Evolutionary conservation across 176 grass and related monocot species (phyloP).

Genomic region (Metroxylon sagu): DNA sequence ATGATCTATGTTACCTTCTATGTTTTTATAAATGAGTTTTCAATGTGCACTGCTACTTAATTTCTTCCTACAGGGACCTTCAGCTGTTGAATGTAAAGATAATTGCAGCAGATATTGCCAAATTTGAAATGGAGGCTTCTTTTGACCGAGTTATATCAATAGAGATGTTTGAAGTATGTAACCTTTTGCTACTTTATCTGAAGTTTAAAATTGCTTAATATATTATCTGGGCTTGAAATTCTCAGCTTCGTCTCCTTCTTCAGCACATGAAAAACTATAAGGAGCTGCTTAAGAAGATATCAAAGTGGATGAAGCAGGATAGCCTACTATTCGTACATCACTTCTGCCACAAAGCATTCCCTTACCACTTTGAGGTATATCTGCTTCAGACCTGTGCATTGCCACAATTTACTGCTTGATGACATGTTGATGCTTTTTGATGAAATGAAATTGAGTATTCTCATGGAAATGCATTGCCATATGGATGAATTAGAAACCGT

Average conservation of each 20-base stretch:
- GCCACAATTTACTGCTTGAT: too few species aligned
- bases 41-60: not conserved
- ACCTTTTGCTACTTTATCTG: not conserved
- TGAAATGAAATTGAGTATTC: too few species aligned
- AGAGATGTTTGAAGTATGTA: slow-evolving; percentile 39
- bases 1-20: not conserved
- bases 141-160: slow-evolving; percentile 94
- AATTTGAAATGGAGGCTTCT: slow-evolving; percentile 83
- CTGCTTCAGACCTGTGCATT: too few species aligned
- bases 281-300: slow-evolving; percentile 91
- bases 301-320: slow-evolving; percentile 82
- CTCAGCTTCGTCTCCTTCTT: not conserved
- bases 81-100: slow-evolving; percentile 72
- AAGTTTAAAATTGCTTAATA: not conserved
- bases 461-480: too few species aligned
- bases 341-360: slow-evolving; percentile 92
- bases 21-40: slow-evolving; percentile 1
- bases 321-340: slow-evolving; percentile 74
- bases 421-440: too few species aligned
- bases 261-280: slow-evolving; percentile 99
- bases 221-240: not conserved
- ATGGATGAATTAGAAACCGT: too few species aligned
- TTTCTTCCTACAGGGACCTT: slow-evolving; percentile 38
- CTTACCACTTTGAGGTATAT: slow-evolving; percentile 91
- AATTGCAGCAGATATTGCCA: slow-evolving; percentile 84